phyloP scores from a whole-genome alignment of 768 basidiomycete genomes.

The Hydnum rufescens region DNA sequence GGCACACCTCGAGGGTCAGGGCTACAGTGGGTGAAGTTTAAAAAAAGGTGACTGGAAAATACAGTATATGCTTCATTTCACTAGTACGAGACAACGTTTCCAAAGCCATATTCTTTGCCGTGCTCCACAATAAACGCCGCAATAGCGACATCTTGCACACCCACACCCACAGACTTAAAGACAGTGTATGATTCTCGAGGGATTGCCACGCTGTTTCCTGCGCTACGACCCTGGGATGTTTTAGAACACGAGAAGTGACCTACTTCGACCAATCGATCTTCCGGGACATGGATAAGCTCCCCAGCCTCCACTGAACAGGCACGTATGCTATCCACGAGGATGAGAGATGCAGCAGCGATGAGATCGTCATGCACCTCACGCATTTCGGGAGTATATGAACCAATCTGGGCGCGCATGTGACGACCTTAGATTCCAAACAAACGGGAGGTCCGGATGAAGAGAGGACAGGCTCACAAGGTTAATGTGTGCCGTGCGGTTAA shows the following conservation, averaged over 20 bases:
- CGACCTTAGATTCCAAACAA: not conserved
- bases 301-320: constrained; percentile 67
- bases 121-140: constrained; percentile 43
- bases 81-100: no score
- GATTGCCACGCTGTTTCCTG: not conserved
- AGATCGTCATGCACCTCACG: constrained; percentile 46
- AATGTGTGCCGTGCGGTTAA: constrained; percentile 42
- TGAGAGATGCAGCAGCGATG: constrained; percentile 30
- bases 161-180: constrained; percentile 79
- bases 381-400: constrained; percentile 53
- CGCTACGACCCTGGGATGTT: not conserved
- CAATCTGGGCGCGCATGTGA: constrained; percentile 6
- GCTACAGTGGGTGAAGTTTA: no score
- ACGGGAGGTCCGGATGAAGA: constrained; percentile 38
- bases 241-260: not conserved
- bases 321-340: constrained; percentile 55
- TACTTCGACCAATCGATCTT: not conserved
- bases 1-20: no score
- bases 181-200: constrained; percentile 24
- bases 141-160: constrained; percentile 75
- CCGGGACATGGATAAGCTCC: constrained; percentile 45
- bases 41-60: no score
- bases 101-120: constrained; percentile 35
- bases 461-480: no score
- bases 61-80: no score